Conservation (phyloP, 345 rosid species). For the Salix koriyanagi region DNA sequence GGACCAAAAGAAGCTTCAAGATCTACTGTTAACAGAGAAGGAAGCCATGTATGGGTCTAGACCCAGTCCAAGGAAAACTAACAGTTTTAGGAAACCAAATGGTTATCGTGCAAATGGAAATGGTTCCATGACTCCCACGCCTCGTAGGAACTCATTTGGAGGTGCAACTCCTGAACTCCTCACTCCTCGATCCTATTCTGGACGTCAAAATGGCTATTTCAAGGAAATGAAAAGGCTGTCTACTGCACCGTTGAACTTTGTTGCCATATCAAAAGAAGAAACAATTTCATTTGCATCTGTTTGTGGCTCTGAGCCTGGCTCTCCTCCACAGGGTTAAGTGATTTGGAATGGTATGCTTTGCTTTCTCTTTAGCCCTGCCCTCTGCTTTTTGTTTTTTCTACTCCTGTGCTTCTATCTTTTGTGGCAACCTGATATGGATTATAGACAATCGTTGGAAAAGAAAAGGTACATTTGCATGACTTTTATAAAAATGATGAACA, state of each 20-base stretch:
- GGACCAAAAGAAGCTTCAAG: constrained; percentile 98
- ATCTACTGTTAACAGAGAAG: constrained; percentile 74
- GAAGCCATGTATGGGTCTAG: constrained; percentile 87
- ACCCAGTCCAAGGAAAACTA: constrained; percentile 86
- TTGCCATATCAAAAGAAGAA: constrained; percentile 84
- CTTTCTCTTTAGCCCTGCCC: neutral
- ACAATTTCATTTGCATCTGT: constrained; percentile 78
- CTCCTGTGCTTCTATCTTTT: neutral
- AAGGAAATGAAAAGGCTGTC: constrained; percentile 83
- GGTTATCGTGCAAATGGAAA: constrained; percentile 75
- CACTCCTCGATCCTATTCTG: constrained; percentile 88
- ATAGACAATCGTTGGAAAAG: neutral
- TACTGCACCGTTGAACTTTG: constrained; percentile 76
- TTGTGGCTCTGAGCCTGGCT: constrained; percentile 76
- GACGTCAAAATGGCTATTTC: constrained; percentile 81
- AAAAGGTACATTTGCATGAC: neutral
- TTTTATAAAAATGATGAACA: neutral
- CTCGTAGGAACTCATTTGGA: constrained; percentile 74
- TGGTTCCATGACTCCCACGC: constrained; percentile 84
- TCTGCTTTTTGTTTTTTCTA: neutral
- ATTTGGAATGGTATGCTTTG: constrained; percentile 26
- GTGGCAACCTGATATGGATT: neutral
- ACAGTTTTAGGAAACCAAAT: constrained; percentile 75
- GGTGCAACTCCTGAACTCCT: constrained; percentile 73
- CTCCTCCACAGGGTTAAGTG: constrained; percentile 63